These are phyloP conservation scores for Scheffersomyces insectosa DNA, from an alignment of 1,139 yeast genomes.

Conservation along the genomic window DNA sequence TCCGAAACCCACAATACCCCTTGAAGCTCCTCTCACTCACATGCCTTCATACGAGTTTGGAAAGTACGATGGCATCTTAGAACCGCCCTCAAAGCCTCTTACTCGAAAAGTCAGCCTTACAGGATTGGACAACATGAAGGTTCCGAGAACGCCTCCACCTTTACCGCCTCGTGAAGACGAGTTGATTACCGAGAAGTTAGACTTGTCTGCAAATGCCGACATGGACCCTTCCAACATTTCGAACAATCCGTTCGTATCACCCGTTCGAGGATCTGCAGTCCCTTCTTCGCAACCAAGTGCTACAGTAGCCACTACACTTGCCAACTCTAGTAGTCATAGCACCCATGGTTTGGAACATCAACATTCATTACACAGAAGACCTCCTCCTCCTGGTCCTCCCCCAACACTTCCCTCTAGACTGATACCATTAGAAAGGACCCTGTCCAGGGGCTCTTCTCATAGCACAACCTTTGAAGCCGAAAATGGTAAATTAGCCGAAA, in stretches of 20 bases:
- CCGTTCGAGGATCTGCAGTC: not conserved
- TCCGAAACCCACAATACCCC: not conserved
- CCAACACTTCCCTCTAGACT: conserved; percentile 5
- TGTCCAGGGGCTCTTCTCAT: too few relatives aligned
- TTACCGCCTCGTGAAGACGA: conserved; percentile 12
- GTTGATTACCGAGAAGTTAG: too few relatives aligned
- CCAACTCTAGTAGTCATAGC: conserved; percentile 2
- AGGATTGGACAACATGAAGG: not conserved
- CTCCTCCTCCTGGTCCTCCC: conserved; percentile 8
- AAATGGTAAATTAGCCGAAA: too few relatives aligned
- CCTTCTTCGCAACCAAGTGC: not conserved
- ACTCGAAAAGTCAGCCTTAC: not conserved
- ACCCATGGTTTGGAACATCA: conserved; percentile 3
- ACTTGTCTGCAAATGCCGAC: too few relatives aligned
- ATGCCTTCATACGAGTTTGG: conserved; percentile 16
- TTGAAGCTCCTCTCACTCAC: not conserved
- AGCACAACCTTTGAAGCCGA: too few relatives aligned
- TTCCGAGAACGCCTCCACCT: conserved; percentile 3
- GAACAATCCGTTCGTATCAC: not conserved
- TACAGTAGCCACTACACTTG: not conserved
- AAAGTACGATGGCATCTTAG: conserved; percentile 1
- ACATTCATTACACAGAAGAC: conserved; percentile 6
- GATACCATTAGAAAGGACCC: too few relatives aligned
- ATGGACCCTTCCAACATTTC: not conserved
- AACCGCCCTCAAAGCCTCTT: not conserved